Percentiles rank a stretch among this genome's conserved stretches.
Evolutionary conservation across 2,329 filamentous ascomycete species (phyloP).

Genomic region (Talaromyces sp.): DNA sequence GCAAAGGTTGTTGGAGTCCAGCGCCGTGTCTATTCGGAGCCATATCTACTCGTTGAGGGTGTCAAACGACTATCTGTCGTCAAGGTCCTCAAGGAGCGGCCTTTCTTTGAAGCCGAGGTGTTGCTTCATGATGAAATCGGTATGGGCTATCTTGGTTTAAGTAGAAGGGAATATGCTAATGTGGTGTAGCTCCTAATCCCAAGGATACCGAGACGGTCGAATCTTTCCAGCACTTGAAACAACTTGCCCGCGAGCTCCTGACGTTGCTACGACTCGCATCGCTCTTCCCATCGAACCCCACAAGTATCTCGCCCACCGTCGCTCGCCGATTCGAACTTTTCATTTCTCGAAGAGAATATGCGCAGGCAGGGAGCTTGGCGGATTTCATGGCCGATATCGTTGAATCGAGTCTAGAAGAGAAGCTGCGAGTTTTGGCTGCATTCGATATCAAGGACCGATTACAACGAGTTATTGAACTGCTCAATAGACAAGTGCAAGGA

Average conservation of each 20-base stretch:
- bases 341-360: slow-evolving; percentile 75
- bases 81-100: slow-evolving; percentile 70
- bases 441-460: slow-evolving; percentile 74
- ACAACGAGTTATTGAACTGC: slow-evolving; percentile 75
- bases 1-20: slow-evolving; percentile 76
- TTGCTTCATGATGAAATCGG: slow-evolving; percentile 67
- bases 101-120: slow-evolving; percentile 82
- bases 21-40: slow-evolving; percentile 69
- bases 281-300: slow-evolving; percentile 68
- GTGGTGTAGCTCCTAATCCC: slow-evolving; percentile 33
- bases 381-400: slow-evolving; percentile 97
- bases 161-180: not conserved
- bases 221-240: slow-evolving; percentile 76
- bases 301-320: slow-evolving; percentile 74
- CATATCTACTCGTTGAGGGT: slow-evolving; percentile 83
- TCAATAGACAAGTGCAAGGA: slow-evolving; percentile 75
- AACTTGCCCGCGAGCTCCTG: slow-evolving; percentile 79
- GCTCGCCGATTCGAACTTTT: slow-evolving; percentile 82
- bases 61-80: slow-evolving; percentile 72
- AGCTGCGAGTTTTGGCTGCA: slow-evolving; percentile 79
- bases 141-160: slow-evolving; percentile 36
- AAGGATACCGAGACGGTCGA: slow-evolving; percentile 64
- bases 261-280: slow-evolving; percentile 80
- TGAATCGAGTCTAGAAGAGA: slow-evolving; percentile 84
- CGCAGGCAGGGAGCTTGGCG: slow-evolving; percentile 79